Base-by-base conservation (phyloP, 345 rosid genomes). In the Syzygium oleosum region DNA sequence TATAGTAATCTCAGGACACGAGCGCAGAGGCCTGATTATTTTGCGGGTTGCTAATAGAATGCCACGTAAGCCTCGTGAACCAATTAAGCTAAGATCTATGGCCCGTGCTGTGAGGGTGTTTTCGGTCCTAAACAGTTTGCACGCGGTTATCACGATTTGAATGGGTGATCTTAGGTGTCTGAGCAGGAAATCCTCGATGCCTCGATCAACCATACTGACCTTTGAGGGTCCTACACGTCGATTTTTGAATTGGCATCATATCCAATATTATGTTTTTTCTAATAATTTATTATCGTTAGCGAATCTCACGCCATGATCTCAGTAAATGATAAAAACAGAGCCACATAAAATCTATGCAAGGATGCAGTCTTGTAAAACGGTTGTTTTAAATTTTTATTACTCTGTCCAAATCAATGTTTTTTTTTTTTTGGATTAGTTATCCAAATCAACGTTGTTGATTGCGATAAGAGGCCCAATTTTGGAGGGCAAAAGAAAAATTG, bases 241-340 rank as follows among this genome's bases (percentile, higher is more conserved):
- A 31, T 65, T 31, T 0, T 31, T 12, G n/a, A 21, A 7, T 31
- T 65, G 43, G 19, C 38, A 31, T 31, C 6, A 65, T 0, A 1
- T 7, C 22, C 6, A 2, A 4, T 65, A 2, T 11, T 1, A 4
- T 65, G 10, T 54, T 19, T 7, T 15, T 31, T 14, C 0, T 3
- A 65, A 29, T 19, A 34, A 10, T 9, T 38, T 13, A 38, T 73
- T 73, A 19, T 38, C 1, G 22, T 43, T 16, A 31, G 78, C 3
- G 6, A 65, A 65, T 9, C 11, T 16, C 6, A 1, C 12, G 3
- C 10, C 22, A 0, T 31, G 43, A 31, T 65, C 38, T 65, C 0
- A 65, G 15, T 4, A 31, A 31, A 31, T 43, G 12, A 59, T 12
- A 27, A 59, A 59, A 12, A 59, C 5, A 27, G n/a, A 5, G 68